Percentiles rank a stretch among this genome's conserved stretches.
Conservation (phyloP, 78 protist genomes). For the Dictyostelium citrinum region DNA sequence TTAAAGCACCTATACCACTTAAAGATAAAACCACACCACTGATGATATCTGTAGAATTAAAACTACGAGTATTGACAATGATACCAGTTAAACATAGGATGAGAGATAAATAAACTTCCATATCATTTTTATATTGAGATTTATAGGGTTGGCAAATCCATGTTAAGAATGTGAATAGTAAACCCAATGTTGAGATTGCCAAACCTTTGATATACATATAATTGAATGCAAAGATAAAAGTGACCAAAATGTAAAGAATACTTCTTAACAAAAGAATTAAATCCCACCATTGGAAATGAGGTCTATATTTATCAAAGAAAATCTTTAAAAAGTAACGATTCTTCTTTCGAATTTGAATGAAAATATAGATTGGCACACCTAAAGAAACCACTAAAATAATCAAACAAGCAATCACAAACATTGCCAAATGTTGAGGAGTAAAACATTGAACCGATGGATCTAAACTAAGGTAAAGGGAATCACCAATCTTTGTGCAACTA, state of each 20-base stretch:
- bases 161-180: slow-evolving; percentile 9
- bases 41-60: not conserved
- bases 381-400: not conserved
- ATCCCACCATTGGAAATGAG: slow-evolving; percentile 38
- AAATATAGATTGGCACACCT: slow-evolving; percentile 44
- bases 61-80: slow-evolving; percentile 22
- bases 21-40: slow-evolving; percentile 10
- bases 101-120: slow-evolving; percentile 27
- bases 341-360: not conserved
- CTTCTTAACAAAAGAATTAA: slow-evolving; percentile 13
- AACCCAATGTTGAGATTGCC: slow-evolving; percentile 25
- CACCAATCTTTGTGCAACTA: slow-evolving; percentile 3
- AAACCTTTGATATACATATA: slow-evolving; percentile 28
- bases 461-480: not conserved
- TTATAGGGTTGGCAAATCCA: slow-evolving; percentile 50
- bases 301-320: slow-evolving; percentile 30
- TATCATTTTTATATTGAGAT: not conserved
- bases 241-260: not conserved
- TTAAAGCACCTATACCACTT: not conserved
- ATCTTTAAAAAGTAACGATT: slow-evolving; percentile 27
- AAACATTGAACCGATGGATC: slow-evolving; percentile 39
- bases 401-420: not conserved
- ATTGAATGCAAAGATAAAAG: not conserved
- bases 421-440: not conserved
- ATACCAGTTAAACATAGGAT: slow-evolving; percentile 7